Percentiles rank a stretch among this genome's conserved stretches.
phyloP scores from a whole-genome alignment of 352 stramenopile species.

The Thraustochytrium sp. region DNA sequence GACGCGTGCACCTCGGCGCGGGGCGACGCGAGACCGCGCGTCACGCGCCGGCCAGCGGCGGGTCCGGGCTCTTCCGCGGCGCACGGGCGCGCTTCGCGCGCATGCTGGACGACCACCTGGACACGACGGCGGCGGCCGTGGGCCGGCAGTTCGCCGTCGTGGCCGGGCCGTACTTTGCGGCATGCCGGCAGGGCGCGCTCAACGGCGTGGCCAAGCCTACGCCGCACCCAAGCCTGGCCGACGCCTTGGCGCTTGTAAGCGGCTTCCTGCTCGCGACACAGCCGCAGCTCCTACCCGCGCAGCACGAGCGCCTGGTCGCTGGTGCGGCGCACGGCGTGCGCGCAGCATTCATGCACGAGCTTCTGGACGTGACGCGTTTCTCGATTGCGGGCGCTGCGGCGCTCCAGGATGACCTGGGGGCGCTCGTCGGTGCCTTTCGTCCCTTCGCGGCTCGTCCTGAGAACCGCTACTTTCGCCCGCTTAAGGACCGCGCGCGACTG shows the following conservation, averaged over 20 bases:
- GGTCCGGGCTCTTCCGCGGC: too few relatives aligned
- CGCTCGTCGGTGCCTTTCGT: neutral
- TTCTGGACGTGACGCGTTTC: neutral
- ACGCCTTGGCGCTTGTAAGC: neutral
- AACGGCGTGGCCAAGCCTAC: neutral
- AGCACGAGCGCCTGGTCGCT: neutral
- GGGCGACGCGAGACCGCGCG: too few relatives aligned
- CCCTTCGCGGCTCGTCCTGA: neutral
- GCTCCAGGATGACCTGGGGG: neutral
- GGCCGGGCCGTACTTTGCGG: neutral
- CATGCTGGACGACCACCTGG: neutral
- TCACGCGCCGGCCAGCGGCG: too few relatives aligned
- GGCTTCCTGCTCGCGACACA: neutral
- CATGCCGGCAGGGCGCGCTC: neutral
- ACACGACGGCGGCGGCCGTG: neutral
- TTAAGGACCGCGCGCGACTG: neutral
- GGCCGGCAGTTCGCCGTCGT: neutral
- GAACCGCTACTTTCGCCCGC: slow-evolving; percentile 3
- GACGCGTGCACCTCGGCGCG: too few relatives aligned
- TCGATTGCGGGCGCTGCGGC: neutral
- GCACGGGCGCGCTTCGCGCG: neutral
- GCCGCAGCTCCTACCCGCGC: neutral
- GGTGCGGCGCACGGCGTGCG: neutral
- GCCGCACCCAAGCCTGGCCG: neutral
- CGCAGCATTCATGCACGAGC: neutral